Conservation (phyloP, 441 rosid genomes). For the Mallotus repandus region DNA sequence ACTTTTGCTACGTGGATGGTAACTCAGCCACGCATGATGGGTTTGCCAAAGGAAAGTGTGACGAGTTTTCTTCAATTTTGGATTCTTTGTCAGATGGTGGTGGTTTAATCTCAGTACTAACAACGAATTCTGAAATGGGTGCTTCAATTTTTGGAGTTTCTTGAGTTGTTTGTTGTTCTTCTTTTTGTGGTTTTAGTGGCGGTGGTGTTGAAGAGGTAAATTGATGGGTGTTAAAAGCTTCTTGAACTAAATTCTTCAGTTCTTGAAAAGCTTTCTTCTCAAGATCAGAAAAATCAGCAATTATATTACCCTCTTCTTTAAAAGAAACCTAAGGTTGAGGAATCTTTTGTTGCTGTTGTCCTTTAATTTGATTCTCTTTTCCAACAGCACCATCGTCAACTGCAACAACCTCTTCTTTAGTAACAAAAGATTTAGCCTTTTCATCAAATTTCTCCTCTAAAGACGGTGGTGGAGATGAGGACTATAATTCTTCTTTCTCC, state of each 20-base stretch:
- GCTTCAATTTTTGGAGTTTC: slow-evolving; percentile 11
- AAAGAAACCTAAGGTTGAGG: slow-evolving; percentile 59
- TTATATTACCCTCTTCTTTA: slow-evolving; percentile 76
- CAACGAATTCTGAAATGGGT: slow-evolving; percentile 21
- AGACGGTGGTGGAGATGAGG: neutral
- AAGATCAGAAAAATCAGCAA: slow-evolving; percentile 62
- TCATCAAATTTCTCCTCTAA: slow-evolving; percentile 20
- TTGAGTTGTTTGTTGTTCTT: slow-evolving; percentile 13
- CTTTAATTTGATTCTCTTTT: slow-evolving; percentile 13
- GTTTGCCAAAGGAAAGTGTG: too few species aligned
- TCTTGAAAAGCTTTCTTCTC: slow-evolving; percentile 70
- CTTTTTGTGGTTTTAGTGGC: neutral
- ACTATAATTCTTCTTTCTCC: slow-evolving; percentile 34
- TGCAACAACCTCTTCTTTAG: slow-evolving; percentile 25
- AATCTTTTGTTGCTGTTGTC: slow-evolving; percentile 26
- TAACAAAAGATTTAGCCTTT: slow-evolving; percentile 11
- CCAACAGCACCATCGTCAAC: slow-evolving; percentile 18
- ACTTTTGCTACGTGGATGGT: too few species aligned
- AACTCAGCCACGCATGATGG: too few species aligned
- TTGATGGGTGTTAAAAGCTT: slow-evolving; percentile 53
- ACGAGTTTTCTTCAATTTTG: slow-evolving; percentile 25
- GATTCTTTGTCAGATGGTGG: slow-evolving; percentile 12
- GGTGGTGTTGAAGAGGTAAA: slow-evolving; percentile 35
- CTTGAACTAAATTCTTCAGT: slow-evolving; percentile 49
- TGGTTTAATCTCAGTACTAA: slow-evolving; percentile 30